Percentiles rank a stretch among this genome's conserved stretches.
These are phyloP conservation scores for Achlya hypogyna DNA, from an alignment of 352 stramenopile species.

Conservation along the genomic window DNA sequence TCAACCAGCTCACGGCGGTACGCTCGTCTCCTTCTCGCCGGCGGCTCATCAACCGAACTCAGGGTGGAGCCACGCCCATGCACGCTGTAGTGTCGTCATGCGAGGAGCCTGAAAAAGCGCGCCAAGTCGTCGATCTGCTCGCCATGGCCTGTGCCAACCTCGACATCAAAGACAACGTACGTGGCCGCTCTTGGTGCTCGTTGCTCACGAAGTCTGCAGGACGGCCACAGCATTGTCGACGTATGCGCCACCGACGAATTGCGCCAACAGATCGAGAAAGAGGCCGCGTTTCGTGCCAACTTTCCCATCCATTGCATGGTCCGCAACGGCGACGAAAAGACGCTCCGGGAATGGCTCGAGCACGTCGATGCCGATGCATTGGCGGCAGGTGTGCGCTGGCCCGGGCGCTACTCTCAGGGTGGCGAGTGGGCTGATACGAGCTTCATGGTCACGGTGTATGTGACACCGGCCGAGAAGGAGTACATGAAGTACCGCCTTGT, in stretches of 20 bases:
- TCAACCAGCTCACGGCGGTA: constrained; percentile 2
- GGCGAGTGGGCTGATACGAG: neutral
- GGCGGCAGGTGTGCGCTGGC: neutral
- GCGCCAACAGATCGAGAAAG: neutral
- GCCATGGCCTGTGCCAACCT: constrained; percentile 8
- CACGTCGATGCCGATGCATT: neutral
- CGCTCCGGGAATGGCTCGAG: neutral
- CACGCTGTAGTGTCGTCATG: neutral
- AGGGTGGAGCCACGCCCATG: neutral
- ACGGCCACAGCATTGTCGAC: constrained; percentile 10
- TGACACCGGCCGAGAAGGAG: neutral
- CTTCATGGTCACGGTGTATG: neutral
- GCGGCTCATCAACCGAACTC: neutral
- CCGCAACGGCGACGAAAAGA: neutral
- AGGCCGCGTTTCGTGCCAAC: neutral
- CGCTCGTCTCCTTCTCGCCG: neutral
- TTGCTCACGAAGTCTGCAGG: neutral
- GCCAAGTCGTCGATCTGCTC: neutral
- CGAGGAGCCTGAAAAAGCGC: neutral
- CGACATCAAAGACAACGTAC: constrained; percentile 19
- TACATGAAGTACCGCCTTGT: constrained; percentile 8
- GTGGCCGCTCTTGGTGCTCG: neutral
- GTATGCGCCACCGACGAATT: neutral
- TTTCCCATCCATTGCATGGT: constrained; percentile 6
- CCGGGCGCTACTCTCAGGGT: neutral